Base-by-base conservation (phyloP, 169 alveolate species). In the Babesia ovata region DNA sequence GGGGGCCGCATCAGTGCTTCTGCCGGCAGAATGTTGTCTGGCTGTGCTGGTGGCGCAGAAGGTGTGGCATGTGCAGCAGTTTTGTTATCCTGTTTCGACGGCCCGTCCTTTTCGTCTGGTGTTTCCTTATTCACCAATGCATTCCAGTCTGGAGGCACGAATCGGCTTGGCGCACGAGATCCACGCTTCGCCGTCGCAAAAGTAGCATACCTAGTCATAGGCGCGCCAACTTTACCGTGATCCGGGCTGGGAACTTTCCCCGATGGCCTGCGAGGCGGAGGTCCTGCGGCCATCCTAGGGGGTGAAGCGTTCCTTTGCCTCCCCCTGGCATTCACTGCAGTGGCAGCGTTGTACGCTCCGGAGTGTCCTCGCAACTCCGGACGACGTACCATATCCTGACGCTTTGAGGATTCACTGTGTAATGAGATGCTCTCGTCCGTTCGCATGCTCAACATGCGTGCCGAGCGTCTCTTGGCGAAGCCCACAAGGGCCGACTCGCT, bases 401-500 rank as follows among this genome's bases (percentile, higher is more conserved):
- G 56, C 8, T 4, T 2, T 16, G 66, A 17, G 3, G 74, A 45
- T 2, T 42, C 54, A 36, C 76, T 67, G 45, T 29, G 36, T 4
- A 67, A 6, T 16, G 76, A 67, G 17, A 36, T 12, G 42, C 49
- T 67, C 17, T 67, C 76, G 33, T 53, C 76, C 48, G 76, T 11
- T 7, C 21, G 7, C 26, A 24, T 11, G 60, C 76, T 67, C 24
- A 50, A 8, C 63, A 67, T 24, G 45, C 76, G 59, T 9, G 63
- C 53, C 13, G 65, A 24, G 10, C 65, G 63, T 44, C 53, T 50
- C 24, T n/a, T 67, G 26, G 36, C 65, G 50, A 36, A 49, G 14
- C 76, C 76, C 14, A 11, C 39, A 48, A 78, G 14, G 14, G 67
- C 49, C 8, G 72, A 54, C 16, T 42, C 70, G 60, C 78, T 78